These are phyloP conservation scores for Candida oleophila DNA, from an alignment of 805 yeast genomes.

Conservation along the genomic window DNA sequence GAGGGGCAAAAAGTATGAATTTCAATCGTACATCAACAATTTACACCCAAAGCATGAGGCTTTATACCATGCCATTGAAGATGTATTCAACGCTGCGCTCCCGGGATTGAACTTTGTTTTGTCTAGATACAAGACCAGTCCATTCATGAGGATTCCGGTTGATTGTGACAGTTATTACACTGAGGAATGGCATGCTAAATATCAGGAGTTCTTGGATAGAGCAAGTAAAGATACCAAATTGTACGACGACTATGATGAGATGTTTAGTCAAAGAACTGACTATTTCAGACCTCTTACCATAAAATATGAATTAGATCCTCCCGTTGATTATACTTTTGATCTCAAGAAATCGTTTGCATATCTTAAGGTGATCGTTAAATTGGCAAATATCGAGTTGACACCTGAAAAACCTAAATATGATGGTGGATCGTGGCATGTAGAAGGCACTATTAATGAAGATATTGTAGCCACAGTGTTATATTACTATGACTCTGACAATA, in stretches of 20 bases:
- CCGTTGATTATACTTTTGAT: conserved; percentile 10
- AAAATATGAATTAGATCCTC: not conserved
- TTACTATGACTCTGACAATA: conserved; percentile 41
- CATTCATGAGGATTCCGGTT: conserved; percentile 13
- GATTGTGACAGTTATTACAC: conserved; percentile 15
- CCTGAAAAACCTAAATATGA: conserved; percentile 37
- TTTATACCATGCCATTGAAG: conserved; percentile 29
- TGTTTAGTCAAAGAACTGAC: not conserved
- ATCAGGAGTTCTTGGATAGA: conserved; percentile 4
- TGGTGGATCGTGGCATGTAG: conserved; percentile 46
- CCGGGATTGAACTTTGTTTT: conserved; percentile 32
- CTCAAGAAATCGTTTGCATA: conserved; percentile 14
- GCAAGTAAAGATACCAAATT: conserved; percentile 5
- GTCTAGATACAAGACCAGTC: conserved; percentile 19
- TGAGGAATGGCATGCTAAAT: conserved; percentile 12
- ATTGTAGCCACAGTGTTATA: conserved; percentile 41
- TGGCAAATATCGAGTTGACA: conserved; percentile 40
- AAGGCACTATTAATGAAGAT: conserved; percentile 41
- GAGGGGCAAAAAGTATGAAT: conserved; percentile 9
- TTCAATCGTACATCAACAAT: conserved; percentile 40
- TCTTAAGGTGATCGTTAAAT: conserved; percentile 37
- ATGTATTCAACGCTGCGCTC: conserved; percentile 21
- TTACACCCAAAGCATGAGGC: conserved; percentile 31
- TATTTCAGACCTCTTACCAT: not conserved
- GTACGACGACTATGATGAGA: not conserved